Base-by-base conservation (phyloP, 148 eudicot genomes). In the Salicornia ramosissima region DNA sequence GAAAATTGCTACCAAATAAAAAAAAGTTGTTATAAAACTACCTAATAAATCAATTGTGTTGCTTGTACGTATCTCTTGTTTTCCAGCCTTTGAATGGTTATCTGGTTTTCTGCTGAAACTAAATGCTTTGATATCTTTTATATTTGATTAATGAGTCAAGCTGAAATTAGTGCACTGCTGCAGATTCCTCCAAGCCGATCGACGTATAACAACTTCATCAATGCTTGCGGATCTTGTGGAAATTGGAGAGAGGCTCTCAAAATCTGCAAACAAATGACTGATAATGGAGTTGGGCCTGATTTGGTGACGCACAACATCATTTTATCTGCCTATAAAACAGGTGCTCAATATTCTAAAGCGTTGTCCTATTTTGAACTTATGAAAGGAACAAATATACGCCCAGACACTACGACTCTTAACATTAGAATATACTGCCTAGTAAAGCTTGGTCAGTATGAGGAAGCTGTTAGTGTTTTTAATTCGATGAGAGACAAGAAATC, bases 161-260 rank as follows among this genome's bases (percentile, higher is more conserved):
- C n/a, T n/a, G n/a, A n/a, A n/a, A n/a, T n/a, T n/a, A 28, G 33
- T 50, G 31, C 53, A 24, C 63, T 39, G 30, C 31, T 82, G 75
- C 90, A 90, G 98, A 85, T 93, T 67, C 90, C 98, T 78, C 98
- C 98, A 50, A 93, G 89, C 73, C 83, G 95, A 29, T 78, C 87
- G 39, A 90, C 96, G 31, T 93, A 88, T 81, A 93, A 93, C 84
- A 86, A 90, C 80, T 79, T 93, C 83, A 90, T 93, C 69, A 85
- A 90, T 82, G 96, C 98, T 28, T 93, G 98, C 79, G 98, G 98
- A 71, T 90, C 95, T 45, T 90, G 92, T 78, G 98, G 98, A 81
- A 93, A 90, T 70, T 93, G 96, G 98, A 84, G 80, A 80, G 96
- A 93, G 83, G 98, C 96, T 82, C 85, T 93, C 52, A 83, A 79